Evolutionary conservation across 1,139 yeast species (phyloP).

Genomic region (Yamadazyma jaroonii): DNA sequence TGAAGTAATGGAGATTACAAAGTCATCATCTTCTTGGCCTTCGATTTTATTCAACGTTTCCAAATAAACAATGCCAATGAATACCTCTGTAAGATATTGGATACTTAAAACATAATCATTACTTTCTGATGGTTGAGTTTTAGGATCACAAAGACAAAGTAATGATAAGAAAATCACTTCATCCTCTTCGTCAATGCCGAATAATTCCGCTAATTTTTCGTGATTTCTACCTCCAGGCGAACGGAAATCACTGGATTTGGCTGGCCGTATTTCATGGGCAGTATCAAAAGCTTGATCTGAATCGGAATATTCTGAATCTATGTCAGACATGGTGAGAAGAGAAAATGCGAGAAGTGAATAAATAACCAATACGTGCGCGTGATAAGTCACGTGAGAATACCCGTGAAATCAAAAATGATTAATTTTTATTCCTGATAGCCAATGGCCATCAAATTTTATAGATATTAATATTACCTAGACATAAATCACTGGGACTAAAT

Average conservation of each 20-base stretch:
- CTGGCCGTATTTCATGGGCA: constrained; percentile 5
- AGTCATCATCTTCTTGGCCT: not conserved
- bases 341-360: too few relatives aligned
- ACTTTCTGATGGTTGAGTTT: constrained; percentile 67
- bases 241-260: constrained; percentile 5
- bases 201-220: constrained; percentile 12
- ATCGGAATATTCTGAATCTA: constrained; percentile 7
- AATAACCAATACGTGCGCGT: too few relatives aligned
- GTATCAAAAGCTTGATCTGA: constrained; percentile 3
- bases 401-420: too few relatives aligned
- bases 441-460: too few relatives aligned
- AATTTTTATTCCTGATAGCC: too few relatives aligned
- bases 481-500: too few relatives aligned
- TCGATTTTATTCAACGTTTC: not conserved
- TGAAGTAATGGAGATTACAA: constrained; percentile 2
- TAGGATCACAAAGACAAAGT: constrained; percentile 58
- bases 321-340: constrained; percentile 1
- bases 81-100: constrained; percentile 50
- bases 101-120: constrained; percentile 51
- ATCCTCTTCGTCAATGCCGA: constrained; percentile 4
- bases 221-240: constrained; percentile 9
- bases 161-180: constrained; percentile 22
- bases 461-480: too few relatives aligned
- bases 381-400: not conserved
- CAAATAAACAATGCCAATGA: constrained; percentile 31